Percentiles rank a stretch among this genome's conserved stretches.
phyloP scores from a whole-genome alignment of 768 basidiomycete genomes.

The Hypholoma fasciculare region DNA sequence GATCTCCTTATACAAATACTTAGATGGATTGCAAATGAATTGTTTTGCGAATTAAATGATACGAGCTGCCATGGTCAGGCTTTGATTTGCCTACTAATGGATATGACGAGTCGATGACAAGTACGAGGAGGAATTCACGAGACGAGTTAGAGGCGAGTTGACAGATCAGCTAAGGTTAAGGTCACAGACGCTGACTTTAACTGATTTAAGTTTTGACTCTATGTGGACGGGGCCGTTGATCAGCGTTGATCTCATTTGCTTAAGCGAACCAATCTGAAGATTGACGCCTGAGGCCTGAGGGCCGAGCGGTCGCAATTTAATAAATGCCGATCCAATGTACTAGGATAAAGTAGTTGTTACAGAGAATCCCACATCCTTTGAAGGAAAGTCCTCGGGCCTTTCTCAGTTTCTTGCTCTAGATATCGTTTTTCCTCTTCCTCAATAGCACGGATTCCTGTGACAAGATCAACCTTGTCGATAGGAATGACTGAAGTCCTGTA shows the following conservation, averaged over 20 bases:
- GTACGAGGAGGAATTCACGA: too few species aligned
- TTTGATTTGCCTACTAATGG: too few species aligned
- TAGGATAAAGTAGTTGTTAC: conserved; percentile 17
- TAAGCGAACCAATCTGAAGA: neutral
- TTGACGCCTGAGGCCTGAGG: too few species aligned
- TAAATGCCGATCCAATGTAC: neutral
- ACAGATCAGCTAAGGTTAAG: too few species aligned
- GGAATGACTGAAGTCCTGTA: conserved; percentile 39
- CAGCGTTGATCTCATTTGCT: neutral
- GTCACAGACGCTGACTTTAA: too few species aligned
- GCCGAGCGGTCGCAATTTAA: neutral
- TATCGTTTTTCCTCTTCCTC: conserved; percentile 63
- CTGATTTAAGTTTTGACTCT: too few species aligned
- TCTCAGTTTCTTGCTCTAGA: conserved; percentile 40
- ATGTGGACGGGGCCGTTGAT: neutral
- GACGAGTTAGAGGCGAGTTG: too few species aligned
- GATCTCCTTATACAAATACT: too few species aligned
- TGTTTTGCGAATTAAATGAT: too few species aligned
- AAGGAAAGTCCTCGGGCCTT: conserved; percentile 32
- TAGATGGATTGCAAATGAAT: too few species aligned
- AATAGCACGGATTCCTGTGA: conserved; percentile 57
- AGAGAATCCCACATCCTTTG: conserved; percentile 39
- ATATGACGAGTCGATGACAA: too few species aligned
- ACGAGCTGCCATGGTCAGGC: too few species aligned
- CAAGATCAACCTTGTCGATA: conserved; percentile 55